Evolutionary conservation across 371 early-diverging fungal species (phyloP).

Genomic region (Saksenaea vasiformis): DNA sequence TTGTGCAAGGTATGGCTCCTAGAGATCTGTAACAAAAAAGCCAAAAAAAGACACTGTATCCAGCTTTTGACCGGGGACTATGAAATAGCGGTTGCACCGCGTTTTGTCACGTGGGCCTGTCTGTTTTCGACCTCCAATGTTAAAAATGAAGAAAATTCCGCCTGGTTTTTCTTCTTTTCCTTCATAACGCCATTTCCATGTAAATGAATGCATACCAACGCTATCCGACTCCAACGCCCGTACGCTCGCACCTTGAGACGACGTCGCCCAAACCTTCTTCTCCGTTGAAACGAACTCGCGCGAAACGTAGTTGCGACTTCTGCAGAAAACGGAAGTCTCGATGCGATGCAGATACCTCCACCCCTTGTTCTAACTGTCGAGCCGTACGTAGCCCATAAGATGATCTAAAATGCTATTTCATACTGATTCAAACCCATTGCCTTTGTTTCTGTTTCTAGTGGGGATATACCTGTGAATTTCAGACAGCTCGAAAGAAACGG

Average conservation of each 20-base stretch:
- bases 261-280: slow-evolving; percentile 9
- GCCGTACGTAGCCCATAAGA: slow-evolving; percentile 31
- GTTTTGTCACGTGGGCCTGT: slow-evolving; percentile 1
- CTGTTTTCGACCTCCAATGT: neutral
- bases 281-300: slow-evolving; percentile 48
- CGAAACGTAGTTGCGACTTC: slow-evolving; percentile 57
- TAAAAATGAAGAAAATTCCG: slow-evolving; percentile 12
- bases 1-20: no score
- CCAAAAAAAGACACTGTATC: no score
- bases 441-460: slow-evolving; percentile 29
- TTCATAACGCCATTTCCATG: slow-evolving; percentile 10
- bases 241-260: slow-evolving; percentile 7
- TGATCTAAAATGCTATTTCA: no score
- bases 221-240: neutral
- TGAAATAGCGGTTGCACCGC: neutral
- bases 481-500: slow-evolving; percentile 48
- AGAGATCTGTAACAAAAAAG: no score
- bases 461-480: slow-evolving; percentile 52
- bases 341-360: slow-evolving; percentile 52
- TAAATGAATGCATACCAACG: slow-evolving; percentile 10
- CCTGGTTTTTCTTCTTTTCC: slow-evolving; percentile 13
- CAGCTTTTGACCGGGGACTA: no score
- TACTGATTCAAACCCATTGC: neutral
- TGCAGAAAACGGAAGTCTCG: slow-evolving; percentile 53
- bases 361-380: slow-evolving; percentile 53